Conservation (phyloP, 192 early-diverging fungal species). For the Coemansia sp. region DNA sequence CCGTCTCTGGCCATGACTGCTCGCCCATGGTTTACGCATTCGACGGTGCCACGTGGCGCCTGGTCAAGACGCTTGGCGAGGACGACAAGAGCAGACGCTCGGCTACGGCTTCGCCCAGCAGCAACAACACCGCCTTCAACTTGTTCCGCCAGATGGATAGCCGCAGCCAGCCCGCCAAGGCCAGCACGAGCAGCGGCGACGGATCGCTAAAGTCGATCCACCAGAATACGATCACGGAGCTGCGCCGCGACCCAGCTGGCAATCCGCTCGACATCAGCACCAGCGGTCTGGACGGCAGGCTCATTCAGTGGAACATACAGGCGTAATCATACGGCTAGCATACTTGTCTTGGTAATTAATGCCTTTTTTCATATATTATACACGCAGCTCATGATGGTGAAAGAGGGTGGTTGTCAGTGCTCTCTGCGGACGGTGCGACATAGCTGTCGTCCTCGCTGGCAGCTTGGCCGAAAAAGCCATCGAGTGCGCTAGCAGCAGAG, state of each 20-base stretch:
- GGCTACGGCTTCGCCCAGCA: constrained; percentile 47
- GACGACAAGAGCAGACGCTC: constrained; percentile 62
- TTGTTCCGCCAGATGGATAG: constrained; percentile 93
- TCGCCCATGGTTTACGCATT: constrained; percentile 75
- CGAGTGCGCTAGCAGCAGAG: not conserved
- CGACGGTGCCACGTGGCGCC: constrained; percentile 51
- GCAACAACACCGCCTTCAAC: constrained; percentile 70
- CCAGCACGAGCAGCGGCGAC: constrained; percentile 21
- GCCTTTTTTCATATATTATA: too few species aligned
- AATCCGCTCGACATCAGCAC: constrained; percentile 34
- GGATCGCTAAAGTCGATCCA: constrained; percentile 74
- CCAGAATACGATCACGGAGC: constrained; percentile 94
- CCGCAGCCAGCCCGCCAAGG: constrained; percentile 59
- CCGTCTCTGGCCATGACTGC: constrained; percentile 93
- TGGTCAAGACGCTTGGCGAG: constrained; percentile 71
- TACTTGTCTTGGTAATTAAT: too few species aligned
- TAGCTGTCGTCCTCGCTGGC: not conserved
- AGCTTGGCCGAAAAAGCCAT: constrained; percentile 6
- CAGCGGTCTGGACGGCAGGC: constrained; percentile 47
- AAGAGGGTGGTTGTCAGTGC: not conserved
- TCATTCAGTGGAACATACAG: constrained; percentile 41
- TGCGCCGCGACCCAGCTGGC: constrained; percentile 30
- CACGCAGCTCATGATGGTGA: not conserved
- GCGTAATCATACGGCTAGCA: constrained; percentile 10
- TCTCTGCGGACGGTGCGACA: not conserved